These are phyloP conservation scores for Zymoseptoria passerinii DNA, from an alignment of 2,329 filamentous ascomycete genomes.

Conservation along the genomic window DNA sequence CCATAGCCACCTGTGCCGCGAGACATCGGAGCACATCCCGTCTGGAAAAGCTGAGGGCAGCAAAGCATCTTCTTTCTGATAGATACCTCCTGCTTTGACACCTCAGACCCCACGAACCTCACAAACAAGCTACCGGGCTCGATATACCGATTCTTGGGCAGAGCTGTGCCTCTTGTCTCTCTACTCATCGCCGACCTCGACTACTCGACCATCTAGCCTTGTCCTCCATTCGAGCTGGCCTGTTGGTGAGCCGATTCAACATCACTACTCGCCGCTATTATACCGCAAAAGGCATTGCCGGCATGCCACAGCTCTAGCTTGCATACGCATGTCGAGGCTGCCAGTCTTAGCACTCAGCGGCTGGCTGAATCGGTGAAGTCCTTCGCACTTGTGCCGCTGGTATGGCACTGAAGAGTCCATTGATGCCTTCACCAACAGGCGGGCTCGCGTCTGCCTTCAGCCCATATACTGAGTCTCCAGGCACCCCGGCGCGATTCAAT, in stretches of 20 bases:
- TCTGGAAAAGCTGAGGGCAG: neutral
- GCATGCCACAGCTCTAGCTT: neutral
- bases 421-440: slow-evolving; percentile 37
- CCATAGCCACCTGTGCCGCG: neutral
- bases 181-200: neutral
- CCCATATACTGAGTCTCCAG: slow-evolving; percentile 45
- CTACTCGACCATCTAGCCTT: neutral
- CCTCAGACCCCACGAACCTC: neutral
- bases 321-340: neutral
- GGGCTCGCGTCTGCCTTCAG: slow-evolving; percentile 39
- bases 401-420: slow-evolving; percentile 31
- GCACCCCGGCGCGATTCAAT: slow-evolving; percentile 39
- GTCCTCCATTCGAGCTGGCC: neutral
- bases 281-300: neutral
- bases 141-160: neutral
- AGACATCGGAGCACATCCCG: neutral
- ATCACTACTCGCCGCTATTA: neutral
- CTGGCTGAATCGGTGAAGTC: neutral
- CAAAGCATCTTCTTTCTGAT: neutral
- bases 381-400: neutral
- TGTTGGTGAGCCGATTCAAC: neutral
- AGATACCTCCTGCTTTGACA: neutral
- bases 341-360: neutral
- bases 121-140: neutral
- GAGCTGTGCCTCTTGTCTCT: no score